A percentile compares a stretch with the other conserved stretches of the same genome.
phyloP scores from a whole-genome alignment of 2,329 filamentous ascomycete genomes.

The Lecanicillium sp. region DNA sequence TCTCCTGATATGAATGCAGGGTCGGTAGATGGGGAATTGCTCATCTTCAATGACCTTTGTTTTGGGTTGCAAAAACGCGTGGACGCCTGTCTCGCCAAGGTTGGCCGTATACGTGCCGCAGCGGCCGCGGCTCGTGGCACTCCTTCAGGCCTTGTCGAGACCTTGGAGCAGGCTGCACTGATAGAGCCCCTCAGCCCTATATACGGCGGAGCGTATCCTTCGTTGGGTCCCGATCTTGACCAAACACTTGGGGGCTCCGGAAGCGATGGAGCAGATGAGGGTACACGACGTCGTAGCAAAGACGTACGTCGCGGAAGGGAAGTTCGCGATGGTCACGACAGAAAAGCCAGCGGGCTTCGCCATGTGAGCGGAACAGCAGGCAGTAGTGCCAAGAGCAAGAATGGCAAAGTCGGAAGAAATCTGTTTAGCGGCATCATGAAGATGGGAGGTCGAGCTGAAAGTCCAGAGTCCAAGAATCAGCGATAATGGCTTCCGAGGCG shows the following conservation, averaged over 20 bases:
- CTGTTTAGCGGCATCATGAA: constrained; percentile 37
- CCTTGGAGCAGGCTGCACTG: constrained; percentile 34
- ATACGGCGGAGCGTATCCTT: constrained; percentile 4
- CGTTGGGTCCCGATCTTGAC: constrained; percentile 21
- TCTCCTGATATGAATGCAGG: constrained; percentile 27
- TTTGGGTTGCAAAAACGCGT: constrained; percentile 40
- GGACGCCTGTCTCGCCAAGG: constrained; percentile 40
- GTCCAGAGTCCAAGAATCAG: constrained; percentile 27
- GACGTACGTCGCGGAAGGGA: constrained; percentile 19
- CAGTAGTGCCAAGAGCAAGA: constrained; percentile 25
- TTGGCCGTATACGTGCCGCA: constrained; percentile 35
- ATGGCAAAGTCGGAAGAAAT: constrained; percentile 31
- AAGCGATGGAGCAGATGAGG: constrained; percentile 31
- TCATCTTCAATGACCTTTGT: constrained; percentile 45
- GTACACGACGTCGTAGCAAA: constrained; percentile 20
- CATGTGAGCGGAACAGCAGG: constrained; percentile 17
- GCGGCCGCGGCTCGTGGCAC: constrained; percentile 22
- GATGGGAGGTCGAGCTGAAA: constrained; percentile 31
- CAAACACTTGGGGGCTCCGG: constrained; percentile 41
- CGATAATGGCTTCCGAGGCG: too few species aligned
- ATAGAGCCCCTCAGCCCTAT: constrained; percentile 16
- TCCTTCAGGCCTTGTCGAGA: constrained; percentile 34
- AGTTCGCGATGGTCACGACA: constrained; percentile 18
- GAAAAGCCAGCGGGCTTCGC: constrained; percentile 18
- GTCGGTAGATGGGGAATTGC: constrained; percentile 39